These are phyloP conservation scores for Trypanosoma lewisi DNA, from an alignment of 208 protist species.

Conservation along the genomic window DNA sequence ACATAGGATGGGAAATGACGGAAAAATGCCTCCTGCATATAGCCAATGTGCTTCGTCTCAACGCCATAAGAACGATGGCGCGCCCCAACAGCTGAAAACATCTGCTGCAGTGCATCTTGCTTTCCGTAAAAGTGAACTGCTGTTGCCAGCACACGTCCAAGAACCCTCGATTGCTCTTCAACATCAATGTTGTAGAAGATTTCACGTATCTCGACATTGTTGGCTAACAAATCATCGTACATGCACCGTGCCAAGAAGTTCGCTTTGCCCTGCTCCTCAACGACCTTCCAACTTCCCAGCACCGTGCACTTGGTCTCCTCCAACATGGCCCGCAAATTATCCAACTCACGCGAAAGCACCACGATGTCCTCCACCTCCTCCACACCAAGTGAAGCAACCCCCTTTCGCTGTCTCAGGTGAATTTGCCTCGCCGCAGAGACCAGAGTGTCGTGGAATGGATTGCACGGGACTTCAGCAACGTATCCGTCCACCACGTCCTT, in stretches of 20 bases:
- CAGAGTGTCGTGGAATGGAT: no score
- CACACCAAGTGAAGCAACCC: constrained; percentile 36
- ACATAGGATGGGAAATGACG: constrained; percentile 74
- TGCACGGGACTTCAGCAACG: no score
- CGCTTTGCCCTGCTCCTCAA: constrained; percentile 52
- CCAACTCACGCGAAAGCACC: constrained; percentile 59
- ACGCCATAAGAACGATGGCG: constrained; percentile 70
- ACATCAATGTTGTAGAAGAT: constrained; percentile 66
- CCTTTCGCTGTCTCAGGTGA: constrained; percentile 41
- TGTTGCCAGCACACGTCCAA: constrained; percentile 62
- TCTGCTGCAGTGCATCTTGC: constrained; percentile 46
- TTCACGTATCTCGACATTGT: constrained; percentile 43
- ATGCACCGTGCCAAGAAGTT: constrained; percentile 56
- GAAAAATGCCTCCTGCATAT: constrained; percentile 67
- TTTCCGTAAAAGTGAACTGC: constrained; percentile 73
- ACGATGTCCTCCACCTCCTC: constrained; percentile 59
- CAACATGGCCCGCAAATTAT: constrained; percentile 54
- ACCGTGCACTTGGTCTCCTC: constrained; percentile 54
- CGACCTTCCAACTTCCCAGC: constrained; percentile 58
- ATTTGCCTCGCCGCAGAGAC: constrained; percentile 35
- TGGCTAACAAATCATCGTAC: constrained; percentile 57
- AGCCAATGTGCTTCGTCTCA: constrained; percentile 39
- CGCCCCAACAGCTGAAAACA: constrained; percentile 64
- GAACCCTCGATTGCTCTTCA: constrained; percentile 52
- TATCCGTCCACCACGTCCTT: no score